Evolutionary conservation across 202 grass and related monocot species (phyloP), one percentile per base, ranked within the genome.

Genomic region (Brachypodium distachyon): DNA sequence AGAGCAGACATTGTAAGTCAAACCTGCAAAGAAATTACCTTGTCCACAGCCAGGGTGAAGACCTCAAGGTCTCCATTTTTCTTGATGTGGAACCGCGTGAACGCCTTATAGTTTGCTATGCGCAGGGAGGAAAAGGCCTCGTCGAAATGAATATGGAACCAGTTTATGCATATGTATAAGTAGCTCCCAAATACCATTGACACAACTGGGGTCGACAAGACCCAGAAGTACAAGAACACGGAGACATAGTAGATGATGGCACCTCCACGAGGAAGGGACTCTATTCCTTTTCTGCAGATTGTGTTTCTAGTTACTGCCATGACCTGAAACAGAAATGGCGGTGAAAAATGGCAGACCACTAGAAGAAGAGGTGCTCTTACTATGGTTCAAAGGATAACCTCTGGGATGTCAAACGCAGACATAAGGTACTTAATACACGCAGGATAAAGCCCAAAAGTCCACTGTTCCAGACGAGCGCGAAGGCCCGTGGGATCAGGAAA

Each of bases 381-480:
- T 50, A 43, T 18, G 56, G 56, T 79, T 77, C 51, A 17, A 39
- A 82, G 10, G 58, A 60, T 66, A 77, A 99, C 96, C 96, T 99
- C 96, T 23, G 96, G 92, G 67, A 99, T 75, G 47, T 99, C 96
- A 19, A 99, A 99, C 57, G 96, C 96, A 9, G 96, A 99, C 96
- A 99, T 99, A 21, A 99, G 89, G 77, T 99, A 99, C 83, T 99
- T 99, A 53, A 99, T 92, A 90, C 92, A 93, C 21, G 96, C 92
- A 68, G 96, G 96, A 62, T 99, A 99, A 63, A 99, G 81, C 22
- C 92, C 96, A 17, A 99, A 96, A 23, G 96, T 96, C 92, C 80
- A 95, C 64, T 92, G 89, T 51, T 99, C 89, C 19, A 99, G 81
- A 73, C 92, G 92, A 61, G 85, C 26, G 0, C 96, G 87, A 42